These are phyloP conservation scores for Hypomontagnella submonticulosa DNA, from an alignment of 495 filamentous ascomycete species.

Conservation along the genomic window DNA sequence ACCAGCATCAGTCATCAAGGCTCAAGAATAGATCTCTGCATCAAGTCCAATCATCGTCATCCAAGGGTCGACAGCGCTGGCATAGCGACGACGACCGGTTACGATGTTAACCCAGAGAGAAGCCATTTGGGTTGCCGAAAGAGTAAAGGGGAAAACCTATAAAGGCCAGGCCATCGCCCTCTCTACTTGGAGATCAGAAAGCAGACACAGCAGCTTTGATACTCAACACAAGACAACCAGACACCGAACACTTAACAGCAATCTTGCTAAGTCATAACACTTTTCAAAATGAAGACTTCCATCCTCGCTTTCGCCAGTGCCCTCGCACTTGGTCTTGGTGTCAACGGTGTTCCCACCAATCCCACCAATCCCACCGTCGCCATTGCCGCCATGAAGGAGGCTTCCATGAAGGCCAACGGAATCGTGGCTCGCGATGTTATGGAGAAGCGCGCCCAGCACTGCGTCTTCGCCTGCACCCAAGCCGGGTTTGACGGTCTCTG, in stretches of 20 bases:
- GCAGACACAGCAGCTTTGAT: too few species aligned
- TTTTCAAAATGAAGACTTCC: constrained; percentile 3
- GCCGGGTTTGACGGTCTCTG: constrained; percentile 2
- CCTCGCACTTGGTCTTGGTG: constrained; percentile 11
- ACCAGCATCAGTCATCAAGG: too few species aligned
- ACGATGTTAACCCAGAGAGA: too few species aligned
- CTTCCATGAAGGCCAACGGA: constrained; percentile 1
- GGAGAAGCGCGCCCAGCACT: constrained; percentile 17
- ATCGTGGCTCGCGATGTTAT: constrained; percentile 10
- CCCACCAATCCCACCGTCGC: constrained; percentile 3
- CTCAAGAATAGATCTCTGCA: too few species aligned
- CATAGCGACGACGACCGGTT: too few species aligned
- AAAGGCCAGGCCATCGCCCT: too few species aligned
- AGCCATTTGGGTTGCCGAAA: too few species aligned
- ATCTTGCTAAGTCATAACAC: neutral
- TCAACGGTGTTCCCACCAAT: constrained; percentile 16
- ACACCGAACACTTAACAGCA: neutral
- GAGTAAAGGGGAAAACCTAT: too few species aligned
- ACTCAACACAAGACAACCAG: too few species aligned
- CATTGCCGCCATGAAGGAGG: constrained; percentile 12
- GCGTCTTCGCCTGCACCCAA: constrained; percentile 11
- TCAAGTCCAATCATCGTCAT: too few species aligned
- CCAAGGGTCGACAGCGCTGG: too few species aligned
- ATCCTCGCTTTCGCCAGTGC: constrained; percentile 12
- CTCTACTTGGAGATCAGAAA: too few species aligned